Conservation (phyloP, 208 protist genomes). For the Sergeia podlipaevii region DNA sequence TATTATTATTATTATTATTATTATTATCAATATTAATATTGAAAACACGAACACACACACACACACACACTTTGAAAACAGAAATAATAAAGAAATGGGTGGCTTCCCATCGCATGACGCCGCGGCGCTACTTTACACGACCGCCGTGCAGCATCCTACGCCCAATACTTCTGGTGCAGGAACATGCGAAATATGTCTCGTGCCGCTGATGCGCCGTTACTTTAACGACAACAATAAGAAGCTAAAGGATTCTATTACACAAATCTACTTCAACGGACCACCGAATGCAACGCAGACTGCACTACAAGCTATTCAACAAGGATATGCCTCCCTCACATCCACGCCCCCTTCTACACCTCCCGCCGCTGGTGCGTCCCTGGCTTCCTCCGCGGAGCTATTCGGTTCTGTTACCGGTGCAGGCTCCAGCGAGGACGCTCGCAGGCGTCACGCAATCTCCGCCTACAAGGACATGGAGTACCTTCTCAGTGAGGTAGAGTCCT, state of each 20-base stretch:
- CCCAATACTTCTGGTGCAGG: slow-evolving; percentile 6
- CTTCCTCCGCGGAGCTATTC: background rate
- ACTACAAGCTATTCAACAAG: slow-evolving; percentile 18
- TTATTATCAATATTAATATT: background rate
- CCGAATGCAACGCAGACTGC: slow-evolving; percentile 25
- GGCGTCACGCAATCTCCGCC: background rate
- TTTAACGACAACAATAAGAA: slow-evolving; percentile 80
- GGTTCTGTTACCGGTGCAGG: too few species aligned
- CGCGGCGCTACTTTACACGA: slow-evolving; percentile 72
- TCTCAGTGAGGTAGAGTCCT: slow-evolving; percentile 45
- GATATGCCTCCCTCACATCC: background rate
- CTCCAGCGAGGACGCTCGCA: too few species aligned
- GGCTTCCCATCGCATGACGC: slow-evolving; percentile 86
- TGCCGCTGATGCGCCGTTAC: slow-evolving; percentile 77
- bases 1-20: slow-evolving; percentile 12
- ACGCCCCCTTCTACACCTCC: too few species aligned
- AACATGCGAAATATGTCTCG: slow-evolving; percentile 64
- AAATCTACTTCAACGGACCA: slow-evolving; percentile 41
- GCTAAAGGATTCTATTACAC: slow-evolving; percentile 53
- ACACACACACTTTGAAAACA: background rate
- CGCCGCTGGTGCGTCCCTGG: too few species aligned
- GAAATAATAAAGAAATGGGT: slow-evolving; percentile 38
- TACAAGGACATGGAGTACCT: slow-evolving; percentile 49
- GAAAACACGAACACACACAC: background rate
- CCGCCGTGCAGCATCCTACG: slow-evolving; percentile 46